Evolutionary conservation across 768 basidiomycete species (phyloP).

Genomic region (Strobilomyces confusus): DNA sequence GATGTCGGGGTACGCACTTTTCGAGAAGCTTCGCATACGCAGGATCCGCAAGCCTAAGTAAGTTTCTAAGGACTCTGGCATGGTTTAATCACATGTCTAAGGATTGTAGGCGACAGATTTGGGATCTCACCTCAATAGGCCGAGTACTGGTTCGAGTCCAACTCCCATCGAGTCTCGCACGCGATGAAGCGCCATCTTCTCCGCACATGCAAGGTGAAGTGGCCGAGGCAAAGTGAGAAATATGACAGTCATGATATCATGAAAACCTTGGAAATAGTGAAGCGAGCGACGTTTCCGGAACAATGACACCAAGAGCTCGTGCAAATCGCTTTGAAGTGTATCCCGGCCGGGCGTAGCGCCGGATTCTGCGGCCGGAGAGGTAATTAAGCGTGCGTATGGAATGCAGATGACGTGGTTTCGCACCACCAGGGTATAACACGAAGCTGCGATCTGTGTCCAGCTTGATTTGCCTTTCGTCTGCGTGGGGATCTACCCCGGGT

Average conservation of each 20-base stretch:
- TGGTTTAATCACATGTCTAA: neutral
- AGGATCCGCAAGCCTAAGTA: slow-evolving; percentile 70
- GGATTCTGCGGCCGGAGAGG: slow-evolving; percentile 15
- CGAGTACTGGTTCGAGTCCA: slow-evolving; percentile 81
- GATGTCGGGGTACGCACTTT: slow-evolving; percentile 38
- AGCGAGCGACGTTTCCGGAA: slow-evolving; percentile 71
- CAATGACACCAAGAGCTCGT: slow-evolving; percentile 68
- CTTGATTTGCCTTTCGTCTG: slow-evolving; percentile 81
- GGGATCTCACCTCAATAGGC: slow-evolving; percentile 57
- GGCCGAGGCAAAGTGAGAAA: slow-evolving; percentile 68
- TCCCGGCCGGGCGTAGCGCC: slow-evolving; percentile 34
- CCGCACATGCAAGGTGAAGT: slow-evolving; percentile 51
- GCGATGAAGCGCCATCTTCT: slow-evolving; percentile 31
- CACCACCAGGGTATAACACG: slow-evolving; percentile 88
- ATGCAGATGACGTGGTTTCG: slow-evolving; percentile 15
- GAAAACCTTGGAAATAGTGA: slow-evolving; percentile 90
- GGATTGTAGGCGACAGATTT: neutral
- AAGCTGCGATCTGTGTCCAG: slow-evolving; percentile 93
- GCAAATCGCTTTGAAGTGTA: slow-evolving; percentile 58
- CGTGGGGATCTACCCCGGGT: slow-evolving; percentile 38
- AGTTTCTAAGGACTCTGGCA: slow-evolving; percentile 64
- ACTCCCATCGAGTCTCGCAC: slow-evolving; percentile 87
- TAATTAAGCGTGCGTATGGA: slow-evolving; percentile 8
- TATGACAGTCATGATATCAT: slow-evolving; percentile 86
- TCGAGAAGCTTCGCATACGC: slow-evolving; percentile 66